Conservation (phyloP, 2,329 filamentous ascomycete species). For the Gliomastix tumulicola region DNA sequence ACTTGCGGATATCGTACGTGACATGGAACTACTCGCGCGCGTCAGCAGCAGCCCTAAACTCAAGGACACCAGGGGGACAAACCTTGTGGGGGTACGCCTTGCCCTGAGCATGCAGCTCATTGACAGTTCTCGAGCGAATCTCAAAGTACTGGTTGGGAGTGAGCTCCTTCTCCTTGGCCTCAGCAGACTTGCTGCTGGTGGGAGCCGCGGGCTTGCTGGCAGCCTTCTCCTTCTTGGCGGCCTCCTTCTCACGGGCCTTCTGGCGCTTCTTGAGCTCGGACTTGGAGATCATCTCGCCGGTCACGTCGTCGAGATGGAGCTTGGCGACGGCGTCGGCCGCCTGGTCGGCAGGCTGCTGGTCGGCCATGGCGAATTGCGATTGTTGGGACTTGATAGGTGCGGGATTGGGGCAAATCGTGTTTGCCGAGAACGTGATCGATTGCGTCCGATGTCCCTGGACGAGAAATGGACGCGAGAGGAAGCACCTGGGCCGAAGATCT, state of each 20-base stretch:
- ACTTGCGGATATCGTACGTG: constrained; percentile 75
- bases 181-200: constrained; percentile 42
- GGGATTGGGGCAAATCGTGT: neutral
- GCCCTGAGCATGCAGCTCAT: constrained; percentile 30
- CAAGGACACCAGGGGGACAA: constrained; percentile 1
- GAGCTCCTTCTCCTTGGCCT: constrained; percentile 52
- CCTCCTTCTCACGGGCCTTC: constrained; percentile 83
- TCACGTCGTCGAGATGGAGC: constrained; percentile 84
- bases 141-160: constrained; percentile 76
- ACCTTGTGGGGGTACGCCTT: constrained; percentile 73
- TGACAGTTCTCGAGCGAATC: constrained; percentile 77
- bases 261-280: constrained; percentile 89
- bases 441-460: too few relatives aligned
- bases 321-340: constrained; percentile 56
- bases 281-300: constrained; percentile 82
- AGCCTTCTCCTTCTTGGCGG: constrained; percentile 82
- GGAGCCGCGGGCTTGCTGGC: constrained; percentile 66
- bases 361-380: constrained; percentile 26
- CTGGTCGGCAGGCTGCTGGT: constrained; percentile 29
- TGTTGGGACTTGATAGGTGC: neutral
- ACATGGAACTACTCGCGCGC: constrained; percentile 57
- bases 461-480: too few relatives aligned
- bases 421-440: neutral
- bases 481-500: too few relatives aligned
- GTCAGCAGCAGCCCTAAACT: neutral